Evolutionary conservation across 1,139 yeast species (phyloP).

Genomic region (Candida buenavistaensis): DNA sequence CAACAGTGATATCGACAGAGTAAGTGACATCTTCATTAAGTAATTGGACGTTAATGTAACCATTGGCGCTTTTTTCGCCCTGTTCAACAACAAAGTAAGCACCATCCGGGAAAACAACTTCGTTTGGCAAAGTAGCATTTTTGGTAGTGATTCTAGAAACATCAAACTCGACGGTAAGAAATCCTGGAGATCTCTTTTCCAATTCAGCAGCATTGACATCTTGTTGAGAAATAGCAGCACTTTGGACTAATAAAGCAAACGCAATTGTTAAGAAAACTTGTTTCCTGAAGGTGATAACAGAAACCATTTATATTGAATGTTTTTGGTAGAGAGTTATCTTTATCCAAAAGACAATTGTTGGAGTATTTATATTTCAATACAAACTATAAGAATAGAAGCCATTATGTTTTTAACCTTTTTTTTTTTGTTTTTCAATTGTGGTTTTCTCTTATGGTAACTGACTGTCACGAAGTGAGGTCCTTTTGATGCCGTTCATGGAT

Average conservation of each 20-base stretch:
- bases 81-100: slow-evolving; percentile 1
- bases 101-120: not conserved
- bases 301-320: slow-evolving; percentile 3
- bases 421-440: too few relatives aligned
- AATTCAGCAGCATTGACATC: not conserved
- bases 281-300: slow-evolving; percentile 3
- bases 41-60: slow-evolving; percentile 1
- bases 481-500: too few relatives aligned
- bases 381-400: too few relatives aligned
- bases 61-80: not conserved
- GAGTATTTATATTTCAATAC: too few relatives aligned
- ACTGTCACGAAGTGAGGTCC: too few relatives aligned
- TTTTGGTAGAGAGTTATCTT: not conserved
- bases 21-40: slow-evolving; percentile 1
- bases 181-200: slow-evolving; percentile 5
- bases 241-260: slow-evolving; percentile 6
- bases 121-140: not conserved
- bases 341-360: too few relatives aligned
- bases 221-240: slow-evolving; percentile 4
- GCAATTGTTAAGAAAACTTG: slow-evolving; percentile 6
- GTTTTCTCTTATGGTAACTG: too few relatives aligned
- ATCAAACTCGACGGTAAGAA: not conserved
- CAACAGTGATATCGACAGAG: slow-evolving; percentile 4
- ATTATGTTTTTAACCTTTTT: too few relatives aligned
- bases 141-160: slow-evolving; percentile 1